phyloP scores from a whole-genome alignment of 306 rosid species.

The Vicia villosa region DNA sequence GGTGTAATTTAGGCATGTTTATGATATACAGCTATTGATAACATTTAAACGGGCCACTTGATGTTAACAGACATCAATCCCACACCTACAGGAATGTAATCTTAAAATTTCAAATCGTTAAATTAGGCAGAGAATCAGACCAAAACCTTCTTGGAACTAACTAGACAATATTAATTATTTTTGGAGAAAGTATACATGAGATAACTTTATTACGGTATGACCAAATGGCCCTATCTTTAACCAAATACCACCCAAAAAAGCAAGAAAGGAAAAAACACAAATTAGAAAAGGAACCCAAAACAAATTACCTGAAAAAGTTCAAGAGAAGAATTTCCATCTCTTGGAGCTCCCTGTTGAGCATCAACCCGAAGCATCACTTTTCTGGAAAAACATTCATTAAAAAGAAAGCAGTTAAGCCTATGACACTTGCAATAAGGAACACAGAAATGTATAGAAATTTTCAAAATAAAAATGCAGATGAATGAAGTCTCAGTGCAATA shows the following conservation, averaged over 20 bases:
- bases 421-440: neutral
- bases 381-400: conserved; percentile 53
- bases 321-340: conserved; percentile 86
- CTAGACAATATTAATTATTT: neutral
- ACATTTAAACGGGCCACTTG: neutral
- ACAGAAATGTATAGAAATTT: conserved; percentile 15
- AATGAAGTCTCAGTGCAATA: neutral
- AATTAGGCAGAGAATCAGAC: neutral
- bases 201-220: neutral
- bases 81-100: neutral
- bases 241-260: neutral
- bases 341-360: conserved; percentile 94
- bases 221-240: neutral
- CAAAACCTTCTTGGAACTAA: neutral
- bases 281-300: neutral
- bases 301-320: conserved; percentile 82
- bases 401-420: conserved; percentile 27
- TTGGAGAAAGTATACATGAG: neutral
- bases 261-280: neutral
- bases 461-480: neutral
- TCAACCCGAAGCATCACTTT: conserved; percentile 93
- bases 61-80: neutral
- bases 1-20: neutral
- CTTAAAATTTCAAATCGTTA: neutral
- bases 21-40: neutral